A percentile compares a stretch with the other conserved stretches of the same genome.
These are phyloP conservation scores for Hordeum marinum DNA, from an alignment of 176 grass and related monocot species.

Conservation along the genomic window DNA sequence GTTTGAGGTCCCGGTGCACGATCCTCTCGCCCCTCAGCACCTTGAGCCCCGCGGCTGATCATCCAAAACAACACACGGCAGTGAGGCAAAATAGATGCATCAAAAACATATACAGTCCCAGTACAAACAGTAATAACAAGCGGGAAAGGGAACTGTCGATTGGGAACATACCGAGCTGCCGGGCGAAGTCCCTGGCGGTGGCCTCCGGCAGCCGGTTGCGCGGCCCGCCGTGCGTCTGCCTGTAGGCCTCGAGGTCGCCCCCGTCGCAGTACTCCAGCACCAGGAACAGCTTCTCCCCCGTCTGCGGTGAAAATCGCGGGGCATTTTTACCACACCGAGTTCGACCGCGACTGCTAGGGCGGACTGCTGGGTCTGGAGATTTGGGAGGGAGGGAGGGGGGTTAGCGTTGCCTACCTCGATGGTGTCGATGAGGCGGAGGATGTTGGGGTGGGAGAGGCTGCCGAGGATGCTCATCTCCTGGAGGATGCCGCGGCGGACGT, in stretches of 20 bases:
- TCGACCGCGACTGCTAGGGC: too few relatives aligned
- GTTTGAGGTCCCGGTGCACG: conserved; percentile 76
- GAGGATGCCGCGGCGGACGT: conserved; percentile 44
- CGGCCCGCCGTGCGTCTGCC: conserved; percentile 13
- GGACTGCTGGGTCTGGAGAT: neutral
- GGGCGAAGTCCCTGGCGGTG: conserved; percentile 41
- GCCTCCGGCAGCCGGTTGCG: conserved; percentile 42
- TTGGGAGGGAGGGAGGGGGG: neutral
- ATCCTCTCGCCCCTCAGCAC: conserved; percentile 41
- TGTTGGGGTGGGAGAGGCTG: conserved; percentile 58
- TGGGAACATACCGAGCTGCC: conserved; percentile 43
- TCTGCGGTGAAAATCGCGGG: conserved; percentile 24
- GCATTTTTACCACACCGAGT: neutral
- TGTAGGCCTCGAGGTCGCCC: conserved; percentile 49
- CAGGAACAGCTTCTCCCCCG: conserved; percentile 41
- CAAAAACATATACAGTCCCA: neutral
- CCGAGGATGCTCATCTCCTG: conserved; percentile 56
- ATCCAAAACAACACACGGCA: neutral
- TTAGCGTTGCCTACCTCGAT: conserved; percentile 32
- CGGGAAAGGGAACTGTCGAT: neutral
- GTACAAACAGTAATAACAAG: neutral
- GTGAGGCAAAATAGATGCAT: neutral
- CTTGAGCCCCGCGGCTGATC: conserved; percentile 60
- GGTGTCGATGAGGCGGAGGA: conserved; percentile 53
- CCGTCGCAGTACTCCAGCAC: conserved; percentile 68